Base-by-base conservation (phyloP, 2,329 filamentous ascomycete genomes). In the Penicillium sp. region DNA sequence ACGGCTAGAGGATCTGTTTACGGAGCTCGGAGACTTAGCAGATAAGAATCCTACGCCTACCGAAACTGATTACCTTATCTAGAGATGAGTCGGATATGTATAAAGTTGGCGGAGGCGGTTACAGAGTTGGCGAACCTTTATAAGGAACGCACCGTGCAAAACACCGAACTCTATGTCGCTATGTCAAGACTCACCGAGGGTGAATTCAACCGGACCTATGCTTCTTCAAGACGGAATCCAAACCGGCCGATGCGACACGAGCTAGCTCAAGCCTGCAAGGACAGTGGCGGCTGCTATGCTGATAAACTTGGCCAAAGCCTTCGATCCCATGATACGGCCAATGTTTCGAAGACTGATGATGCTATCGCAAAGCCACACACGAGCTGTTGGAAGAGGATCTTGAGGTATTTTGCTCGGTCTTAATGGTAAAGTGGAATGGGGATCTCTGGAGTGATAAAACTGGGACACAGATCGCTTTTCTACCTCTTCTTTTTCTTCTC, bases 121-220 rank as follows among this genome's bases (percentile, higher is more conserved):
- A 18, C 15, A 18, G 15, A 2, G 15, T 18, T 18, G 15, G 15
- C 15, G 15, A 18, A 18, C 15, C 15, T 18, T 18, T 32, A 18
- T 42, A 12, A 52, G 28, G 35, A 49, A 45, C 42, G 49, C 18
- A 12, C 20, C 20, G 37, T 12, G 37, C 20, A 50, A 32, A 44
- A 29, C 35, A 42, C 44, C 35, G 44, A 46, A 25, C 28, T 51
- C 28, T 47, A 44, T 51, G 37, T 20, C 28, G 44, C 49, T 15
- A 35, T 51, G 28, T 13, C 7, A 44, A 47, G 18, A 41, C 49
- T 51, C 33, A 35, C 49, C n/a, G 40, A 35, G 9, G 29, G 35
- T 44, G 44, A 51, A 33, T 44, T 51, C n/a, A 25, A 47, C 28
- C 44, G 28, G 41, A 39, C 40, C 13, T 51, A 44, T 44, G 40